phyloP scores from a whole-genome alignment of 2,329 filamentous ascomycete species.

The Sporothrix protearum region DNA sequence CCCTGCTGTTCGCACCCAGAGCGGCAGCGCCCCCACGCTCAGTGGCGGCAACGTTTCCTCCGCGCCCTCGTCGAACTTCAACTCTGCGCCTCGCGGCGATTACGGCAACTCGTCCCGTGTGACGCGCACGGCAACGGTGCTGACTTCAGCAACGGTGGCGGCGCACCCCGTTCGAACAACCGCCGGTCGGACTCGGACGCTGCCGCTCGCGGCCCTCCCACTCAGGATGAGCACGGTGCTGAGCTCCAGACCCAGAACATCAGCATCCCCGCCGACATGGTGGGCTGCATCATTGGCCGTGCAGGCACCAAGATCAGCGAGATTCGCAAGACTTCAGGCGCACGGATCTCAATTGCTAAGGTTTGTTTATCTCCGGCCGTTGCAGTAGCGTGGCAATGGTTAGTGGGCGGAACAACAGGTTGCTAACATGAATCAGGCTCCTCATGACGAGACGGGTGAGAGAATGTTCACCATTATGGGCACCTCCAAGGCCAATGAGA shows the following conservation, averaged over 20 bases:
- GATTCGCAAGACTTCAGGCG: slow-evolving; percentile 93
- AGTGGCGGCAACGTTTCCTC: slow-evolving; percentile 44
- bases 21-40: slow-evolving; percentile 46
- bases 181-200: slow-evolving; percentile 83
- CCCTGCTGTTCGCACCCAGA: slow-evolving; percentile 83
- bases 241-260: slow-evolving; percentile 99
- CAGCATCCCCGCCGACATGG: slow-evolving; percentile 99
- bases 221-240: slow-evolving; percentile 92
- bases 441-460: slow-evolving; percentile 95
- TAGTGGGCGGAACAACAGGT: not conserved
- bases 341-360: slow-evolving; percentile 96
- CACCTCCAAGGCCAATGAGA: slow-evolving; percentile 88
- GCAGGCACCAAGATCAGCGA: slow-evolving; percentile 97
- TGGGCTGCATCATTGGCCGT: slow-evolving; percentile 97
- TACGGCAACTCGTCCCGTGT: slow-evolving; percentile 63
- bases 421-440: slow-evolving; percentile 52
- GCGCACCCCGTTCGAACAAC: slow-evolving; percentile 60
- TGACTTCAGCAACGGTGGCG: slow-evolving; percentile 81
- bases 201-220: slow-evolving; percentile 73
- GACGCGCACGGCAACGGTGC: slow-evolving; percentile 94
- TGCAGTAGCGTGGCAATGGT: not conserved
- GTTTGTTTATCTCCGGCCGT: slow-evolving; percentile 36
- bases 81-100: slow-evolving; percentile 47
- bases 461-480: slow-evolving; percentile 99
- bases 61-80: slow-evolving; percentile 30